These are phyloP conservation scores for Trichoderma lentiforme DNA, from an alignment of 2,329 filamentous ascomycete genomes.

Conservation along the genomic window DNA sequence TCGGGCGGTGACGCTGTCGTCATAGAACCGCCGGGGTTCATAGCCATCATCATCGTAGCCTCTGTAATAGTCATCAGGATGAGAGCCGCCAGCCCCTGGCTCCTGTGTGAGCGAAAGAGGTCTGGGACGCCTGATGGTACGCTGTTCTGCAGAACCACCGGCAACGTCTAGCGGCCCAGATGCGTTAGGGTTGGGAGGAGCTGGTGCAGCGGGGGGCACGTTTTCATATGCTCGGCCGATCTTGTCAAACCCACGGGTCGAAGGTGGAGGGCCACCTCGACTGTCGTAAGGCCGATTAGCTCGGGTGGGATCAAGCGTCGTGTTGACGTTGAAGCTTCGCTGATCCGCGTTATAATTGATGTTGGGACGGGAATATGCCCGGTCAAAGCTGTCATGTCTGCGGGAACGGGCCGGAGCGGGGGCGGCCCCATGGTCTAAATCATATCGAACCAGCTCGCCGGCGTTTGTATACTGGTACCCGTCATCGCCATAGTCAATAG, in stretches of 20 bases:
- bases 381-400: constrained; percentile 52
- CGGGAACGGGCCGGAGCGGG: constrained; percentile 36
- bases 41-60: constrained; percentile 43
- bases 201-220: constrained; percentile 42
- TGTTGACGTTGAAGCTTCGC: constrained; percentile 46
- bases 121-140: constrained; percentile 34
- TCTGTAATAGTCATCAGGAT: constrained; percentile 49
- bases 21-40: constrained; percentile 42
- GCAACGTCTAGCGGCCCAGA: constrained; percentile 23
- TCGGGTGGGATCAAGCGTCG: constrained; percentile 42
- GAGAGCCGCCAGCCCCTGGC: constrained; percentile 38
- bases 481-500: constrained; percentile 54
- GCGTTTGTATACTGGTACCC: constrained; percentile 64
- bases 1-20: constrained; percentile 45
- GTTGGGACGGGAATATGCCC: constrained; percentile 53
- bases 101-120: constrained; percentile 56
- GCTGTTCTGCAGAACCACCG: constrained; percentile 18
- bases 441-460: constrained; percentile 59
- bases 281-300: constrained; percentile 38
- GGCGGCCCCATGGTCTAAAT: constrained; percentile 53
- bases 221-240: constrained; percentile 50
- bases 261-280: constrained; percentile 59
- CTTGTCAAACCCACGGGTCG: constrained; percentile 68
- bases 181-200: constrained; percentile 35
- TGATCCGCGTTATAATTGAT: constrained; percentile 49